Base-by-base conservation (phyloP, 208 protist genomes). In the Crithidia sp. region DNA sequence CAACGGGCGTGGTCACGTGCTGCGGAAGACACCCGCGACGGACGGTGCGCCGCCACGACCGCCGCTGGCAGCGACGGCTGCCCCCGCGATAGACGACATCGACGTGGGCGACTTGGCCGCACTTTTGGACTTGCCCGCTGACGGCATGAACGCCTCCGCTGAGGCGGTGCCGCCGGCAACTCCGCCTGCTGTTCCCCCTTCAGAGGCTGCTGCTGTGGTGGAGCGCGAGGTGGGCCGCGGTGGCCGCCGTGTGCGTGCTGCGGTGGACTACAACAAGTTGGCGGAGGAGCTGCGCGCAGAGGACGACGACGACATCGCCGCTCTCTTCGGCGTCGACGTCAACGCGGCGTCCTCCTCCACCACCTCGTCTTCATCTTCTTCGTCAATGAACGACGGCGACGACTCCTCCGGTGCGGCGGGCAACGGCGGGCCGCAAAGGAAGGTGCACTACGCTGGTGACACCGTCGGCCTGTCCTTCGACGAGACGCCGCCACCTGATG, bases 221-320 rank as follows among this genome's bases (percentile, higher is more conserved):
- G 47, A 40, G 36, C 2, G 53, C 44, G 16, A 14, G 58, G 44
- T 52, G 2, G 9, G 9, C 39, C 13, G 8, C 36, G 52, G 39
- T 7, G 56, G 43, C 36, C 76, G 65, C 36, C 78, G 84, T 40
- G 47, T 7, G 57, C 73, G 84, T 39, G 81, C 72, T 13, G 68
- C 54, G 17, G 82, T 92, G 9, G 92, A 94, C 77, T 92, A 92
- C 78, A 80, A 76, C 57, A 86, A 82, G 54, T 69, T 96, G 0
- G 92, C 85, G 4, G 80, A 62, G 4, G 73, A 91, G 53, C 68
- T 95, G 63, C 63, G 77, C 13, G 77, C 71, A 3, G 77, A 85
- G 14, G 71, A 74, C 57, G 77, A 81, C 70, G 84, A 80, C 28
- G 87, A 79, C 28, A 84, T 82, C 28, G 82, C 71, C 13, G 86